These are phyloP conservation scores for Populus hybrid DNA, from an alignment of 441 rosid genomes.

Conservation along the genomic window DNA sequence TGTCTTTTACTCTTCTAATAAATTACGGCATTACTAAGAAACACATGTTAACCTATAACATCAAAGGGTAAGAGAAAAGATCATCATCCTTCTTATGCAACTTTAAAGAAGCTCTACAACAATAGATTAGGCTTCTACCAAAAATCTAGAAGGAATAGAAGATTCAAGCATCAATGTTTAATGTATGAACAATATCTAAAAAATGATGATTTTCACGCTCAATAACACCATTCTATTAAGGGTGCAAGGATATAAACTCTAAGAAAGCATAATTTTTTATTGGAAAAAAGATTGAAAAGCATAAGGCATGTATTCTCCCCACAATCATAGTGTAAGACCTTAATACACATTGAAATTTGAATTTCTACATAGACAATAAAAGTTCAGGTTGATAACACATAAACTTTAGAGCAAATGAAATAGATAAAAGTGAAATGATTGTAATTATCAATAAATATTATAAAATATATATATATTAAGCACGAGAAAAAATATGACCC, in stretches of 20 bases:
- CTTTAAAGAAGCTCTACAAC: not conserved
- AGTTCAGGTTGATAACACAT: not conserved
- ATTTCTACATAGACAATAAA: not conserved
- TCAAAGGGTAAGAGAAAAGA: not conserved
- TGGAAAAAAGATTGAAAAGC: not conserved
- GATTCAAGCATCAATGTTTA: not conserved
- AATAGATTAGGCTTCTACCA: not conserved
- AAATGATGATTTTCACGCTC: not conserved
- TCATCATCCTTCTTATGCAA: not conserved
- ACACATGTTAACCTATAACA: not conserved
- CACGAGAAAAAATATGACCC: not conserved
- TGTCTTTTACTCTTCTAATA: no score
- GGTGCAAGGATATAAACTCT: no score
- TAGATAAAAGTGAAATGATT: not conserved
- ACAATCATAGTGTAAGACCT: not conserved
- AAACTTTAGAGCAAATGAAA: not conserved
- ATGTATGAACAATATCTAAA: not conserved
- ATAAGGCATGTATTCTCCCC: not conserved
- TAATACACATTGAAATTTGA: not conserved
- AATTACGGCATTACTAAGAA: no score
- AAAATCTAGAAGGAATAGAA: not conserved
- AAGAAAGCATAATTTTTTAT: not conserved
- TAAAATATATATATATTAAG: not conserved
- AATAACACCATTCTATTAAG: not conserved
- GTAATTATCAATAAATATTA: not conserved